These are phyloP conservation scores for Vigna nakashimae DNA, from an alignment of 306 rosid genomes.

Conservation along the genomic window DNA sequence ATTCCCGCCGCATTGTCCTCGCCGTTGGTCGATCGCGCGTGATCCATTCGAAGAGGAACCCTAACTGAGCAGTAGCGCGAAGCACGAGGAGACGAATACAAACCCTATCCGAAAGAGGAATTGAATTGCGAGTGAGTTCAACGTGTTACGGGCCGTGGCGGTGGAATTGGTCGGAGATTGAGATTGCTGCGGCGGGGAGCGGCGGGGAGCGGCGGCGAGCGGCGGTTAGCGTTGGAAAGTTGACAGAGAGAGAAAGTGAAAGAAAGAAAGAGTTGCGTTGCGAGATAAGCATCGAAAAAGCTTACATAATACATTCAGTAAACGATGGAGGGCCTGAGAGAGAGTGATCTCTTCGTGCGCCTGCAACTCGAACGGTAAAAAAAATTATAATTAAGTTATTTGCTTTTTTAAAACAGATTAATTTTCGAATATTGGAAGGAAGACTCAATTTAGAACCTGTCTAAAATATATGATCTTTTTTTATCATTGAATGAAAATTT, in stretches of 20 bases:
- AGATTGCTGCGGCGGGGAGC: background rate
- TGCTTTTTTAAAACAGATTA: background rate
- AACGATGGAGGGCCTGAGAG: background rate
- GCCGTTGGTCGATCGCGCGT: conserved; percentile 57
- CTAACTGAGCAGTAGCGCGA: background rate
- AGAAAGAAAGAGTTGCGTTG: background rate
- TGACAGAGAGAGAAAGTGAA: background rate
- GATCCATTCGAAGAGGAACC: conserved; percentile 53
- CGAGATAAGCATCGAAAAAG: conserved; percentile 9
- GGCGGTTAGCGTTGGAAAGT: background rate
- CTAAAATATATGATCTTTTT: too few relatives aligned
- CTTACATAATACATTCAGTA: conserved; percentile 6
- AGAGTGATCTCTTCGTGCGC: background rate
- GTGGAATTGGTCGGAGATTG: background rate
- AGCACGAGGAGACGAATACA: background rate
- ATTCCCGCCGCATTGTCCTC: conserved; percentile 78
- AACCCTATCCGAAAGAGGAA: conserved; percentile 15
- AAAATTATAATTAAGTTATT: background rate
- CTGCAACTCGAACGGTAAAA: conserved; percentile 31
- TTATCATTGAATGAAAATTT: too few relatives aligned
- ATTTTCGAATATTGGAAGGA: background rate
- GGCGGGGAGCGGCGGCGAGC: background rate
- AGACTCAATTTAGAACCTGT: background rate
- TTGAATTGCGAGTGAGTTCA: background rate
- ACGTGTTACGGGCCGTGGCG: too few relatives aligned